Evolutionary conservation across 805 yeast species (phyloP), one percentile per base, ranked within the genome.

Genomic region (Hanseniaspora lachancei): DNA sequence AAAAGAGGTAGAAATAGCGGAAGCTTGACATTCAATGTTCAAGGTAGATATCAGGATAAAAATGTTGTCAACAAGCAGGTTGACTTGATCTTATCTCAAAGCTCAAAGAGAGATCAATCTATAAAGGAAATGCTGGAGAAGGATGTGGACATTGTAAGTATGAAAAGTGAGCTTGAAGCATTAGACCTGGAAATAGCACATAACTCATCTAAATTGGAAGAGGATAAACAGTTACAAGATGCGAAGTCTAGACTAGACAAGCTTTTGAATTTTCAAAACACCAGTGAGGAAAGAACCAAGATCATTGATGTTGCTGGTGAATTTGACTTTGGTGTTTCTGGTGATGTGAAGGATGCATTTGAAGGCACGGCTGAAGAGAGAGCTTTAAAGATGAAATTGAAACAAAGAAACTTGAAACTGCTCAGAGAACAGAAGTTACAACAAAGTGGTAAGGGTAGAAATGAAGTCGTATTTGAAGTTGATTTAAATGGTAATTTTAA

Each of bases 241-340:
- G 98, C 98, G 0, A 84, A 86, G 61, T 79, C 78, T 47, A 72
- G 89, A 51, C 70, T 93, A 49, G 86, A 86, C 35, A 83, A 79
- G 35, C 70, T 93, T 49, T 71, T 93, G 46, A 77, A 80, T 59
- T 93, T 82, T 67, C 98, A 93, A 66, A 86, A 79, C 2, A 81
- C 89, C 18, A 86, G 95, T 7, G 86, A 89, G 1, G 95, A 88
- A 66, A 75, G 99, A 66, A 93, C 98, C 0, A 80, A 79, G 61
- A 88, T 93, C 59, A 89, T 95, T 41, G 99, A 93, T 66, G 83
- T 87, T 64, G 96, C 95, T 0, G 80, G 95, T 5, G 98, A 93
- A 66, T 87, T 78, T 65, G 95, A 86, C 50, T 68, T 82, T 55
- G 72, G 76, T 16, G 70, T 74, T 38, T 79, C 87, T 0, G 71